Conservation (phyloP, 169 alveolate species). For the Eimeria praecox region DNA sequence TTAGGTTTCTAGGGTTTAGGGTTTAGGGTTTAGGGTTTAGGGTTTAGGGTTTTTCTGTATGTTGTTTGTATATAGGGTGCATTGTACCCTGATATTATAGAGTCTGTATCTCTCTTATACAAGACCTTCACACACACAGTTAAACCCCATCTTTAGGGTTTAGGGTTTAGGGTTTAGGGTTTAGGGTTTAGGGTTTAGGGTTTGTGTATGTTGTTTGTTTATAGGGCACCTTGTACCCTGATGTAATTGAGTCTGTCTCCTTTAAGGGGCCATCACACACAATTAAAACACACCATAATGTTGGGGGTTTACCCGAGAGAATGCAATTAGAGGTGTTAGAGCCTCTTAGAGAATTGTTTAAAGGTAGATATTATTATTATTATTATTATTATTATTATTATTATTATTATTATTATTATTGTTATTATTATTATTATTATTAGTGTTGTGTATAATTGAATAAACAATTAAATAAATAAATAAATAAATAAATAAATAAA, state of each 20-base stretch:
- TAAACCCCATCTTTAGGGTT: not conserved
- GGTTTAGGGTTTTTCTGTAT: too few relatives aligned
- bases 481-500: too few relatives aligned
- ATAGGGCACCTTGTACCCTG: slow-evolving; percentile 87
- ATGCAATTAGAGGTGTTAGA: slow-evolving; percentile 81
- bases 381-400: too few relatives aligned
- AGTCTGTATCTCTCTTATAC: too few relatives aligned
- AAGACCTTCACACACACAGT: too few relatives aligned
- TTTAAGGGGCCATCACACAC: slow-evolving; percentile 86
- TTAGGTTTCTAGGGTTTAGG: too few relatives aligned
- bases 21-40: not conserved
- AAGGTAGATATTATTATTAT: slow-evolving; percentile 6
- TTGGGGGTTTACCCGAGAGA: slow-evolving; percentile 83
- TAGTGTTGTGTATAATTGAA: too few relatives aligned
- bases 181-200: not conserved
- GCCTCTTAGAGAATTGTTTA: slow-evolving; percentile 81
- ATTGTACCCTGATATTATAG: too few relatives aligned
- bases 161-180: not conserved
- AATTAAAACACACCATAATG: slow-evolving; percentile 88
- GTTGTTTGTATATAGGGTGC: too few relatives aligned
- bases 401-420: too few relatives aligned
- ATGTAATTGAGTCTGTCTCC: slow-evolving; percentile 84
- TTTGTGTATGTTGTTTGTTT: not conserved
- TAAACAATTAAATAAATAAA: too few relatives aligned
- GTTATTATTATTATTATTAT: too few relatives aligned